Conservation (phyloP, 164 flowering plant genomes). For the Santalum album region DNA sequence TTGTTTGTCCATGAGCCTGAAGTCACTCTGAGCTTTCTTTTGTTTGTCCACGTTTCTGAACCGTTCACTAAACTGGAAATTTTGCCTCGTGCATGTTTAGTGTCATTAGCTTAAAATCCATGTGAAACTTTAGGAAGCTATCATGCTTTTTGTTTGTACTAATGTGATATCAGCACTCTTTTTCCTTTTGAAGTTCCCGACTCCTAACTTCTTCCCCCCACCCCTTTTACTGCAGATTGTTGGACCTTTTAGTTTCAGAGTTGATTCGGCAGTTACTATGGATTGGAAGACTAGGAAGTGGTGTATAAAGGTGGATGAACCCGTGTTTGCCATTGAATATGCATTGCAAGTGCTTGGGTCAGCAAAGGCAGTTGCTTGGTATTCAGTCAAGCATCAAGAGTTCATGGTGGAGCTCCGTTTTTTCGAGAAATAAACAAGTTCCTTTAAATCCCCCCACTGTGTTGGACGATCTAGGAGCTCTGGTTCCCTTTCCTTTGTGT, state of each 20-base stretch:
- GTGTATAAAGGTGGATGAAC: constrained; percentile 29
- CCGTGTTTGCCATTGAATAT: constrained; percentile 71
- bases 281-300: constrained; percentile 29
- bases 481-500: no score
- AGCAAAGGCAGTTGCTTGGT: constrained; percentile 96
- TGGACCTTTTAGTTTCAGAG: constrained; percentile 76
- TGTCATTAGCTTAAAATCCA: no score
- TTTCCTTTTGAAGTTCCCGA: not conserved
- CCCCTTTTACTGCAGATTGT: constrained; percentile 56
- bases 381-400: constrained; percentile 63
- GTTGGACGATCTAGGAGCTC: no score
- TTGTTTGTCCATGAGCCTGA: no score
- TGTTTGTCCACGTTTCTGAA: no score
- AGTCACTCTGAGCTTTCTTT: no score
- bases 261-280: constrained; percentile 53
- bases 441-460: no score
- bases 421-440: constrained; percentile 37
- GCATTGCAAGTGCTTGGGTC: constrained; percentile 90
- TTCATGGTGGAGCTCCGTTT: constrained; percentile 88
- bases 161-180: no score
- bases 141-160: no score
- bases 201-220: not conserved
- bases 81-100: no score
- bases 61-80: no score
- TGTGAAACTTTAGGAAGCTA: no score